phyloP scores from a whole-genome alignment of 305 asterid genomes.

The Euphrasia arctica region DNA sequence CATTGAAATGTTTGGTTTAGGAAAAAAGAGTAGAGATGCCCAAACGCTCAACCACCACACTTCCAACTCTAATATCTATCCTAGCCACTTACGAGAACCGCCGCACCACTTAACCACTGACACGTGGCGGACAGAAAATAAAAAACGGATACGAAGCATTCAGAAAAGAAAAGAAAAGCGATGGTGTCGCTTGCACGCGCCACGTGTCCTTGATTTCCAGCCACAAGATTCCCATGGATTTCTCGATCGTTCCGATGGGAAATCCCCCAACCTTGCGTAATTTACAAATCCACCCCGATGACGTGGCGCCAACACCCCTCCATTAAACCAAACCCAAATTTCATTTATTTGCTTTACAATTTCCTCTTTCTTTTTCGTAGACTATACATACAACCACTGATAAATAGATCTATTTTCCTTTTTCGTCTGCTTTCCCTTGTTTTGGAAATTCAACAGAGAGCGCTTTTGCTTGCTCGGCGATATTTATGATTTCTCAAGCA shows the following conservation, averaged over 20 bases:
- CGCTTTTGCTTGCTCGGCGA: not conserved
- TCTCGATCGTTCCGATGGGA: slow-evolving; percentile 37
- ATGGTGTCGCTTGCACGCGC: slow-evolving; percentile 35
- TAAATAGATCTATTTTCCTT: not conserved
- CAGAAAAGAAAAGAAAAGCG: slow-evolving; percentile 29
- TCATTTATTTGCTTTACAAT: slow-evolving; percentile 23
- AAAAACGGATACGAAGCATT: too few species aligned
- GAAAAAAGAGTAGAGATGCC: not conserved
- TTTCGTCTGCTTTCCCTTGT: not conserved
- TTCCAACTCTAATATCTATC: too few species aligned
- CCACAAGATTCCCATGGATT: slow-evolving; percentile 61
- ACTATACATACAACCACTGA: not conserved
- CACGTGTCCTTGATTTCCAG: slow-evolving; percentile 62
- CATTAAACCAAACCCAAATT: slow-evolving; percentile 23
- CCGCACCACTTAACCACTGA: not conserved
- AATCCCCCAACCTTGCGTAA: slow-evolving; percentile 13
- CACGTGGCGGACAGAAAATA: not conserved
- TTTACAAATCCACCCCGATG: slow-evolving; percentile 26
- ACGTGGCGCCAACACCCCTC: slow-evolving; percentile 32
- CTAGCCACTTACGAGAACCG: not conserved
- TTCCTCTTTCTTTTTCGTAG: slow-evolving; percentile 22
- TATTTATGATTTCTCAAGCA: not conserved
- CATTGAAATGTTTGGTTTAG: not conserved
- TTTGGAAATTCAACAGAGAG: not conserved
- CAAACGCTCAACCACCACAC: not conserved